Conservation (phyloP, 345 rosid species). For the Eucalyptus camaldulensis region DNA sequence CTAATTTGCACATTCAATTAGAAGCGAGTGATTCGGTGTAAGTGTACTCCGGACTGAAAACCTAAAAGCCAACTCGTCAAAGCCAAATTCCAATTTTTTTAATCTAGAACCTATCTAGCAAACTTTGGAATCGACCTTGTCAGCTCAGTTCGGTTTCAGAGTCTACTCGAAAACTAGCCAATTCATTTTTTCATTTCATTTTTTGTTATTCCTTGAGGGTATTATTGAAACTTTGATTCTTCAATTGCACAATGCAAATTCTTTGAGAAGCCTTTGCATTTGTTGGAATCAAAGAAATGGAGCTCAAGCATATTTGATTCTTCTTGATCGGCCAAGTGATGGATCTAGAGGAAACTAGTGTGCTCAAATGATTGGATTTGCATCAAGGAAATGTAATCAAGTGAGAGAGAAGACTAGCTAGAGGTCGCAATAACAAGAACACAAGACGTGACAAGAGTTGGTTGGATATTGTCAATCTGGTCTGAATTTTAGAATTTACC, state of each 20-base stretch:
- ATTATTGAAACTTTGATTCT: background rate
- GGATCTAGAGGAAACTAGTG: background rate
- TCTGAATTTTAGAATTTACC: too few relatives aligned
- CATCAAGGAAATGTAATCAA: background rate
- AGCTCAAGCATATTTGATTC: background rate
- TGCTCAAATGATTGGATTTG: background rate
- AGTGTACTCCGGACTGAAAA: fast-evolving
- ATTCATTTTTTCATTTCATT: background rate
- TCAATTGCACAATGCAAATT: background rate
- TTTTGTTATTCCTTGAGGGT: background rate
- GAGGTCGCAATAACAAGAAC: background rate
- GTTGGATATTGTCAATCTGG: too few relatives aligned
- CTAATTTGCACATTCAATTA: background rate
- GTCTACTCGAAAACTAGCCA: fast-evolving
- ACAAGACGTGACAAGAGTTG: background rate
- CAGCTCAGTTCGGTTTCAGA: fast-evolving
- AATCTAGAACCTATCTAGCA: fast-evolving
- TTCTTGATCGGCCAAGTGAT: background rate
- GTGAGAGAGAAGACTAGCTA: background rate
- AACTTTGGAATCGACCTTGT: background rate
- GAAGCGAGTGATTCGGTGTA: background rate
- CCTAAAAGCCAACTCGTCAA: background rate
- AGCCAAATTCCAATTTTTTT: background rate
- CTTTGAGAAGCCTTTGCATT: too few relatives aligned
- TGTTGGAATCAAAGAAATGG: background rate